These are phyloP conservation scores for Silene vulgaris DNA, from an alignment of 179 eudicot species.

Conservation along the genomic window DNA sequence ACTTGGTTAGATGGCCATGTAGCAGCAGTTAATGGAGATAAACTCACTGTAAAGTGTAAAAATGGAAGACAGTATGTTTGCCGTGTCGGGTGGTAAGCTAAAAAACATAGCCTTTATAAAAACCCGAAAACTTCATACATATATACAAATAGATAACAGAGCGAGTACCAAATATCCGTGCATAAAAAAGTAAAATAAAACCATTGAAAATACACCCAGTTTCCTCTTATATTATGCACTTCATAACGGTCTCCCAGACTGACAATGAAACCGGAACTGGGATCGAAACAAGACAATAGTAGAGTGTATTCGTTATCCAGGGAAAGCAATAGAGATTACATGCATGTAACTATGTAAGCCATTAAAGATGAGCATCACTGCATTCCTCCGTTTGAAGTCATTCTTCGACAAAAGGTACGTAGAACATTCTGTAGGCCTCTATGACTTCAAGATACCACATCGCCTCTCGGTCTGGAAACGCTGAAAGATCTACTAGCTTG, in stretches of 20 bases:
- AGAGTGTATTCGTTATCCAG: neutral
- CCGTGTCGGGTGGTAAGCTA: too few species aligned
- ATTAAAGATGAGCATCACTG: neutral
- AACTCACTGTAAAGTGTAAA: constrained; percentile 44
- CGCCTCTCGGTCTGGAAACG: constrained; percentile 70
- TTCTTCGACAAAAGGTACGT: constrained; percentile 46
- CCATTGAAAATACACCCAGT: too few species aligned
- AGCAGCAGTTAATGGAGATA: constrained; percentile 50
- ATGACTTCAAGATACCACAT: constrained; percentile 95
- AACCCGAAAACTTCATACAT: too few species aligned
- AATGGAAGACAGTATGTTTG: constrained; percentile 55
- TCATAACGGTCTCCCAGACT: neutral
- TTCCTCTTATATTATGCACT: too few species aligned
- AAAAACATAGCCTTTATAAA: too few species aligned
- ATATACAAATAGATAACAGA: too few species aligned
- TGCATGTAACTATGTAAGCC: neutral
- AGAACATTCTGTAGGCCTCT: constrained; percentile 76
- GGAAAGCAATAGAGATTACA: neutral
- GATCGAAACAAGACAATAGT: neutral
- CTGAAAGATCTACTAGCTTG: constrained; percentile 84
- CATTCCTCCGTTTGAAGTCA: neutral
- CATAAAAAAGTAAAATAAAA: too few species aligned
- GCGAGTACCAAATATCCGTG: too few species aligned
- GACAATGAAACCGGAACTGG: neutral
- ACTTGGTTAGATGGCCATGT: constrained; percentile 87